Evolutionary conservation across 176 grass and related monocot genomes (phyloP), one percentile per base, ranked within the genome.

Genomic region (Phragmites australis): DNA sequence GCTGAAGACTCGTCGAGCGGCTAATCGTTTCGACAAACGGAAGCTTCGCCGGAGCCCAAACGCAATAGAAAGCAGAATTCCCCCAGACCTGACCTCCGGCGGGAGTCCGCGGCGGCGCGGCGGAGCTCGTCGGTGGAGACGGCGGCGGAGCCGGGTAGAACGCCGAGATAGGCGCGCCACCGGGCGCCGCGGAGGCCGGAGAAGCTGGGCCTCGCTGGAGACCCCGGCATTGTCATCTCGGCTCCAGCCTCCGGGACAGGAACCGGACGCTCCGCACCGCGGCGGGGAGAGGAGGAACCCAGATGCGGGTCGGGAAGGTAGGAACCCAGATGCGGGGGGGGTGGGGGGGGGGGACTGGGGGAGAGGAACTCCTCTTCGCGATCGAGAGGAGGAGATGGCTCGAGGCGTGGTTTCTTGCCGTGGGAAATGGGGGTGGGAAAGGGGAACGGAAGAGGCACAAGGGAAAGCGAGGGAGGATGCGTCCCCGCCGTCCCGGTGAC

Each of bases 21-120:
- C 10, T 18, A 68, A 69, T 17, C 72, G 60, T 60, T 59, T 52
- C 18, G 23, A 85, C 32, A 39, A 27, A 60, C 0, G 29, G 23
- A 49, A 70, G 21, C 52, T 59, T 77, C 54, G 55, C 43, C 43
- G 31, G 30, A 25, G 40, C 31, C 22, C 12, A 47, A 65, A 44
- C 27, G 55, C 42, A 16, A 22, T 39, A 58, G 6, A 40, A 84
- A 47, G 57, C 13, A 47, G 29, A 54, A 54, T 64, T 72, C 26
- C 6, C 17, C 16, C 8, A 81, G 65, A 68, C 14, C 77, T 74
- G 47, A 97, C 94, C 91, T 97, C 52, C 94, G 87, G 85, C 94
- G 87, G 65, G 92, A 94, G 83, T 97, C 90, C 21, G 94, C 94
- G 7, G 94, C 94, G 34, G 91, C 92, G 8, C 94, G 86, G 65